Percentiles rank a stretch among this genome's conserved stretches.
Conservation (phyloP, 352 stramenopile species). For the Globisporangium mamillatum region DNA sequence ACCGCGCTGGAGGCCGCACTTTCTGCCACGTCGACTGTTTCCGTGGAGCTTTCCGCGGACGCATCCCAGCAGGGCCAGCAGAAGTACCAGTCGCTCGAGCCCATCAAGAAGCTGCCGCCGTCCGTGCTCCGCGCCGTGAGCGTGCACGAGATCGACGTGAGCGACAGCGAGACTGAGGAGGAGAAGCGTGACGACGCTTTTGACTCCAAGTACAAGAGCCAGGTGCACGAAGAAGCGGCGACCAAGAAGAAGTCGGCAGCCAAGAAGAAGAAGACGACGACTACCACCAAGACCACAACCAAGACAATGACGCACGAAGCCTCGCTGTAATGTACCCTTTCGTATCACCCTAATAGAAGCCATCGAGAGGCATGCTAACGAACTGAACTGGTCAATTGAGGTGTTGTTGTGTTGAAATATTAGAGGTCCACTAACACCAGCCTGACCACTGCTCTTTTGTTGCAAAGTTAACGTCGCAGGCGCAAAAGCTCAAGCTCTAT, state of each 20-base stretch:
- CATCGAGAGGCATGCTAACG: background rate
- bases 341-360: conserved; percentile 1
- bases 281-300: conserved; percentile 3
- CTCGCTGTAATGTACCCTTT: conserved; percentile 9
- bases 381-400: background rate
- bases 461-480: background rate
- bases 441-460: background rate
- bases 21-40: conserved; percentile 10
- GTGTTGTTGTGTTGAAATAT: background rate
- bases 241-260: conserved; percentile 8
- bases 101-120: conserved; percentile 39
- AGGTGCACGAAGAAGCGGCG: conserved; percentile 10
- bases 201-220: conserved; percentile 11
- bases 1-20: conserved; percentile 7
- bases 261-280: background rate
- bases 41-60: conserved; percentile 37
- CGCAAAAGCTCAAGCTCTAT: background rate
- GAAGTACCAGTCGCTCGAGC: conserved; percentile 26
- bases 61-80: conserved; percentile 17
- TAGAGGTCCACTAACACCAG: background rate
- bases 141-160: conserved; percentile 28
- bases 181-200: conserved; percentile 26
- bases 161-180: conserved; percentile 39
- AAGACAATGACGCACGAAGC: background rate
- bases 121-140: conserved; percentile 34